These are phyloP conservation scores for Obba rivulosa DNA, from an alignment of 768 basidiomycete genomes.

Conservation along the genomic window DNA sequence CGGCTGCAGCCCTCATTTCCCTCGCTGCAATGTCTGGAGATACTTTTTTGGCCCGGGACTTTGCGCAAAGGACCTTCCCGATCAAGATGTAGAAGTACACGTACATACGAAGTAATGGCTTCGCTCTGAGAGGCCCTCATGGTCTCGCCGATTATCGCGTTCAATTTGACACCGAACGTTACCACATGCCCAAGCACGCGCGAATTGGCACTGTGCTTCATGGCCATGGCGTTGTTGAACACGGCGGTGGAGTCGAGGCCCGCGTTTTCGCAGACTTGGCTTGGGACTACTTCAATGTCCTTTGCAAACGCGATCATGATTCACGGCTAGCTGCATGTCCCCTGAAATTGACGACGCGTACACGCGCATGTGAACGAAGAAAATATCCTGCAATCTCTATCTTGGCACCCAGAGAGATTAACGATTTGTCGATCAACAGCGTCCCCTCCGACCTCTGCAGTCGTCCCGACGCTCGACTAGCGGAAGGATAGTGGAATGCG, in stretches of 20 bases:
- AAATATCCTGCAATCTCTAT: too few species aligned
- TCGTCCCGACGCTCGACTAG: too few species aligned
- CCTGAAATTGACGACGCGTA: slow-evolving; percentile 91
- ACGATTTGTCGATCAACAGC: too few species aligned
- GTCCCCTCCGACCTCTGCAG: too few species aligned
- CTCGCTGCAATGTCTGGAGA: slow-evolving; percentile 89
- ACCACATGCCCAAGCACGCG: too few species aligned
- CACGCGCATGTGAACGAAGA: slow-evolving; percentile 85
- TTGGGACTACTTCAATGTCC: slow-evolving; percentile 94
- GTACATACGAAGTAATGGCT: slow-evolving; percentile 67
- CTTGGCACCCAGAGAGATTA: too few species aligned
- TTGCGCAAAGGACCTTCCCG: slow-evolving; percentile 24
- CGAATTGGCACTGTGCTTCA: slow-evolving; percentile 94
- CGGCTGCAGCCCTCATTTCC: slow-evolving; percentile 80
- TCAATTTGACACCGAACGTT: slow-evolving; percentile 93
- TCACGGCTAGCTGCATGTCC: slow-evolving; percentile 89
- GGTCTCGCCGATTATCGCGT: slow-evolving; percentile 96
- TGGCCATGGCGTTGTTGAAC: slow-evolving; percentile 93
- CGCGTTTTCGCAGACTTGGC: slow-evolving; percentile 98
- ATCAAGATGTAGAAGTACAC: neutral
- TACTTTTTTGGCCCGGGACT: slow-evolving; percentile 81
- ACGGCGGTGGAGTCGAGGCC: slow-evolving; percentile 97
- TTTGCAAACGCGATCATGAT: slow-evolving; percentile 95
- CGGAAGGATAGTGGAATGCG: too few species aligned
- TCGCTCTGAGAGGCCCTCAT: slow-evolving; percentile 94